Evolutionary conservation across 495 filamentous ascomycete genomes (phyloP).

Genomic region (Podospora sp.): DNA sequence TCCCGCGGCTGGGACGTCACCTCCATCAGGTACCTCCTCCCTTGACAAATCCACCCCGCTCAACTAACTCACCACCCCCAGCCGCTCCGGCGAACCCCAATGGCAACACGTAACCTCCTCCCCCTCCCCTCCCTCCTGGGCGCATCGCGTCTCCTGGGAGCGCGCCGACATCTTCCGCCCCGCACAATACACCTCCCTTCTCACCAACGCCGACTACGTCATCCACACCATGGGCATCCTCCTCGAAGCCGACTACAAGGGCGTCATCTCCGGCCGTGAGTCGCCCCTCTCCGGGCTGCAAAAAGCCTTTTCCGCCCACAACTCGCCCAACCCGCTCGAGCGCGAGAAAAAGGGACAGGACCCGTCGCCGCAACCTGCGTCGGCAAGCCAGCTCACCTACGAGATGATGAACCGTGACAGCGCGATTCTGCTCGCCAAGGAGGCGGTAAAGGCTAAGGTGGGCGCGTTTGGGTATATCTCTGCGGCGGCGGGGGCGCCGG

Average conservation of each 20-base stretch:
- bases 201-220: constrained; percentile 76
- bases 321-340: constrained; percentile 65
- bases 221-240: constrained; percentile 94
- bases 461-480: constrained; percentile 82
- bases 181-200: constrained; percentile 68
- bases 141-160: constrained; percentile 79
- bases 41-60: background rate
- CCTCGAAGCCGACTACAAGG: constrained; percentile 98
- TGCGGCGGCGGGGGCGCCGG: constrained; percentile 79
- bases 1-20: constrained; percentile 83
- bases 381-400: constrained; percentile 81
- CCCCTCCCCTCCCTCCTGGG: constrained; percentile 73
- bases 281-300: constrained; percentile 72
- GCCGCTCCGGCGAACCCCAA: constrained; percentile 83
- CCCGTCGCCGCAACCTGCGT: constrained; percentile 33
- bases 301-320: constrained; percentile 62
- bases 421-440: constrained; percentile 81
- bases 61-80: constrained; percentile 33
- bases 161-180: constrained; percentile 85
- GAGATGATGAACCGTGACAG: constrained; percentile 96
- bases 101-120: constrained; percentile 83
- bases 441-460: constrained; percentile 65
- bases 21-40: constrained; percentile 70
- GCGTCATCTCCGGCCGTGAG: constrained; percentile 79
- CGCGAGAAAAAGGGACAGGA: constrained; percentile 27